phyloP scores from a whole-genome alignment of 805 yeast species.

The Cyberlindnera americana region DNA sequence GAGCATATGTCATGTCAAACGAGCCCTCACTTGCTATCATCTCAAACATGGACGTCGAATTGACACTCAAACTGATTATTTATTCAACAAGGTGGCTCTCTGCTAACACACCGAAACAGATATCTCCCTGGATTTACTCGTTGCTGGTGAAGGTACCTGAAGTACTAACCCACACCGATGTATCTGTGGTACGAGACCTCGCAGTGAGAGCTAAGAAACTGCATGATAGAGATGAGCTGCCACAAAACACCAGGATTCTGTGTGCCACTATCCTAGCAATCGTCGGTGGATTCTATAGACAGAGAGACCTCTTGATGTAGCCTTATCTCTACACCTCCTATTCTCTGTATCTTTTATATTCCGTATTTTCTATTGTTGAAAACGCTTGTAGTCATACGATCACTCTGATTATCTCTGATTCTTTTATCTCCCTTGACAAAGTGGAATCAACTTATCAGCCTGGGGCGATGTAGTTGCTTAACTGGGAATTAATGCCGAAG shows the following conservation, averaged over 20 bases:
- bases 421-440: too few species aligned
- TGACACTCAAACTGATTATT: constrained; percentile 18
- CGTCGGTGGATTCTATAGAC: constrained; percentile 16
- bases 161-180: constrained; percentile 19
- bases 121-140: constrained; percentile 21
- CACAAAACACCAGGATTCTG: constrained; percentile 10
- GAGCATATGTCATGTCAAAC: constrained; percentile 16
- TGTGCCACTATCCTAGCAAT: constrained; percentile 14
- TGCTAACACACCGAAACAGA: constrained; percentile 12
- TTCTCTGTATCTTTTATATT: too few species aligned
- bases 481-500: too few species aligned
- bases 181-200: constrained; percentile 20
- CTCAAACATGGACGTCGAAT: constrained; percentile 21
- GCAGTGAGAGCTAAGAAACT: constrained; percentile 19
- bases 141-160: constrained; percentile 17
- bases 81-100: constrained; percentile 25
- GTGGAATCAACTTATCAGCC: too few species aligned
- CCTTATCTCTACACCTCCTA: too few species aligned
- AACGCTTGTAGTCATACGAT: too few species aligned
- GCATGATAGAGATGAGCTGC: constrained; percentile 7
- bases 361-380: too few species aligned
- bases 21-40: constrained; percentile 15
- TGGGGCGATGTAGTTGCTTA: too few species aligned
- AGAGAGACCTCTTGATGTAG: constrained; percentile 19
- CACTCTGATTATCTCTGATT: too few species aligned